Base-by-base conservation (phyloP, 2,329 filamentous ascomycete genomes). In the Lecanicillium sp. region DNA sequence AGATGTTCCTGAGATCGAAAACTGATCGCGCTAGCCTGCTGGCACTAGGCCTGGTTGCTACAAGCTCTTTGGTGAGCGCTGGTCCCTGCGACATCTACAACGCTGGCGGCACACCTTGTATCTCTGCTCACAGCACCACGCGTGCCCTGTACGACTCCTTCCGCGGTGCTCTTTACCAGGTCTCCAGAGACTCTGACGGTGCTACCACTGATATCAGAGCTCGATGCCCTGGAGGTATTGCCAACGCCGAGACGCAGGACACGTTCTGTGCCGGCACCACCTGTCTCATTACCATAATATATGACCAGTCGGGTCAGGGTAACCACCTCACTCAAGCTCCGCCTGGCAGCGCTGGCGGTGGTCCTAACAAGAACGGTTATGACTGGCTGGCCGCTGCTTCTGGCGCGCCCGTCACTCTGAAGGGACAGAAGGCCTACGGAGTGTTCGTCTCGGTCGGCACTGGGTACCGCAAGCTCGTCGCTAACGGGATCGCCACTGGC, bases 221-320 rank as follows among this genome's bases (percentile, higher is more conserved):
- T 0, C 57, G 77, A 0, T 70, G 77, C 0, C 73, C 79, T 1
- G 81, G 81, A 1, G 79, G 79, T 35, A 76, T 84, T 6, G 81
- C 82, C 41, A 75, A 85, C 56, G 75, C 80, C 4, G 73, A 71
- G 0, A 60, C 74, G 7, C 82, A 86, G 58, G 80, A 85, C 62
- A 54, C 65, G 1, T 85, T 85, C 62, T 85, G 81, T 55, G 62
- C 69, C 7, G 61, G 66, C 38, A 83, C 80, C 0, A 83, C 78
- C 6, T 85, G 81, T 55, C 65, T 82, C 15, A 84, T 85, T 59
- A 75, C 72, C 0, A 71, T 78, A 54, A 83, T 83, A 44, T 84
- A 85, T 58, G 82, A 85, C 58, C 82, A 86, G 62, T 82, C 81
- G 10, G 79, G 79, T 44, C 64, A 62, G 2, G 70, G 70, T 0